Evolutionary conservation across 2,329 filamentous ascomycete species (phyloP).

Genomic region (Pyrenophora tritici-repentis): DNA sequence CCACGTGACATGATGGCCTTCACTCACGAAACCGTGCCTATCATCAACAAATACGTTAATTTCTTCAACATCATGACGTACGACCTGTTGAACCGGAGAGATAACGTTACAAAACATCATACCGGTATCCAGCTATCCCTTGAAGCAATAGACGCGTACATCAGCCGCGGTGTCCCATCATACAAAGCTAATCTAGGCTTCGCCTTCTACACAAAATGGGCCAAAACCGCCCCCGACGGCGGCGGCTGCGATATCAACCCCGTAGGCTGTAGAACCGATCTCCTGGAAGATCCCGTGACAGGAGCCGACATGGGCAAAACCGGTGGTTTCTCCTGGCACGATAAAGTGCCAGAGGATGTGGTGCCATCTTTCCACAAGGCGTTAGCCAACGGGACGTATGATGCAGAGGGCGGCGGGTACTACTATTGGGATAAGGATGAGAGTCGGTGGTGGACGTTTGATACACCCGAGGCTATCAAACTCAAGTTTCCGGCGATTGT

Average conservation of each 20-base stretch:
- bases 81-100: constrained; percentile 71
- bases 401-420: constrained; percentile 63
- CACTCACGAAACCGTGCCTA: constrained; percentile 38
- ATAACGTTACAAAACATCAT: constrained; percentile 67
- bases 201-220: constrained; percentile 72
- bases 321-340: constrained; percentile 59
- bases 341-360: constrained; percentile 49
- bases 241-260: constrained; percentile 55
- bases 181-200: constrained; percentile 67
- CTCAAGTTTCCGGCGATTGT: constrained; percentile 66
- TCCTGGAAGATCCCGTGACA: constrained; percentile 63
- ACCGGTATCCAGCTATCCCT: constrained; percentile 63
- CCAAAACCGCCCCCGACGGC: constrained; percentile 55
- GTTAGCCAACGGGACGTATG: constrained; percentile 58
- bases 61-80: constrained; percentile 71
- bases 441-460: constrained; percentile 73
- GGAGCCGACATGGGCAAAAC: constrained; percentile 64
- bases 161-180: constrained; percentile 59
- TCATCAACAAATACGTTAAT: constrained; percentile 43
- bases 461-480: constrained; percentile 64
- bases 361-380: constrained; percentile 63
- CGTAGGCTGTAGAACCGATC: constrained; percentile 64
- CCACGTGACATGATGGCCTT: constrained; percentile 70
- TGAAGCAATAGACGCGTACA: constrained; percentile 62
- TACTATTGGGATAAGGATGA: constrained; percentile 68